Evolutionary conservation across 2,329 filamentous ascomycete genomes (phyloP), one percentile per base, ranked within the genome.

Genomic region (Orbilia javanica): DNA sequence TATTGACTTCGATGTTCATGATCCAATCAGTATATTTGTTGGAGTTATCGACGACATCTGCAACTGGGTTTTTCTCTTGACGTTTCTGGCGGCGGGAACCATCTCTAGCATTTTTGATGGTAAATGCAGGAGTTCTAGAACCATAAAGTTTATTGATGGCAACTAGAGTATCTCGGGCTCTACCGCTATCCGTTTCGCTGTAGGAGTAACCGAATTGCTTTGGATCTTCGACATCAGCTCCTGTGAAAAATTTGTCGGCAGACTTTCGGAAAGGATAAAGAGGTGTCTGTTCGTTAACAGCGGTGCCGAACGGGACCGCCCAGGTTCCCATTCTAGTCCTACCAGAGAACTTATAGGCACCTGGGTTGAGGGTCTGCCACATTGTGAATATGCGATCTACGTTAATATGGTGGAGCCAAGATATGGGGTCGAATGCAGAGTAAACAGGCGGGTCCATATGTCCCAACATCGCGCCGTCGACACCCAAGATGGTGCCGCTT

Each of bases 161-260:
- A n/a, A 46, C 25, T 2, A 68, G 63, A 8, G 52, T 67, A 44
- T 53, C 60, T 15, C 27, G 67, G 77, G 82, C 82, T 29, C 82
- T 68, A 15, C 55, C 60, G 6, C 60, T 46, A 79, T 82, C 84
- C 31, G 90, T 88, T 80, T 95, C 93, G 0, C 89, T 86, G 82
- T 96, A 96, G 0, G 89, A 90, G 82, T 96, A 96, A 10, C 90
- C 90, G 83, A 96, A 91, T 0, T 85, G 85, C 22, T 86, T 86
- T 4, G 88, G 88, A n/a, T 48, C 27, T 3, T 46, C 55, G 18
- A 53, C 63, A n/a, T 36, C 34, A 10, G 15, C 25, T 5, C 63
- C 60, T 10, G 78, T 80, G 52, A 52, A 81, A 27, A 77, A 79
- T 3, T 6, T 13, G 18, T 77, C 74, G 18, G 48, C 42, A 2